Percentiles rank a stretch among this genome's conserved stretches.
Conservation (phyloP, 2,329 filamentous ascomycete species). For the Pseudocercospora fijiensis region DNA sequence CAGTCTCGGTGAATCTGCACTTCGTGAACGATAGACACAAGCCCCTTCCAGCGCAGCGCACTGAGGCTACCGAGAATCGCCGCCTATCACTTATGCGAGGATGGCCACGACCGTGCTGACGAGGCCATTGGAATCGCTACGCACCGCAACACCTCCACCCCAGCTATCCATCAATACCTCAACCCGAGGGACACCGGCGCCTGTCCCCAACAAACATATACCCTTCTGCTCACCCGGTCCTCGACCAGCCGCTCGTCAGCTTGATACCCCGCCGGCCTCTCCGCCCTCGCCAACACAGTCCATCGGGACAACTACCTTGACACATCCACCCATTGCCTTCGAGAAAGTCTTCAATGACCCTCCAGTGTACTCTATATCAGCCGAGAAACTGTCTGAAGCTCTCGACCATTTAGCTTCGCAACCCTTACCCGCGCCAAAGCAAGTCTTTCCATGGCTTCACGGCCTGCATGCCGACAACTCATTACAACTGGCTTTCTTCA, state of each 20-base stretch:
- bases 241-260: constrained; percentile 50
- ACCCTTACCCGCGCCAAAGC: constrained; percentile 77
- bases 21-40: not conserved
- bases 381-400: constrained; percentile 66
- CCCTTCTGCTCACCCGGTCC: constrained; percentile 85
- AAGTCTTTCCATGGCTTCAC: constrained; percentile 95
- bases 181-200: constrained; percentile 57
- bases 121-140: constrained; percentile 34
- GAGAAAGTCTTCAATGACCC: constrained; percentile 56
- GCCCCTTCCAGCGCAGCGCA: not conserved
- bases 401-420: constrained; percentile 75
- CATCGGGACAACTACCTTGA: constrained; percentile 63
- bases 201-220: constrained; percentile 82
- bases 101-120: constrained; percentile 44
- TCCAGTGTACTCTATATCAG: constrained; percentile 70
- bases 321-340: constrained; percentile 71
- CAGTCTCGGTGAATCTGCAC: not conserved
- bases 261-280: constrained; percentile 55
- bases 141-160: constrained; percentile 50
- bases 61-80: not conserved
- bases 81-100: constrained; percentile 17
- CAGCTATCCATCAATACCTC: constrained; percentile 60
- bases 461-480: constrained; percentile 86
- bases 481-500: constrained; percentile 86
- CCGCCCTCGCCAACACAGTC: constrained; percentile 59